Conservation (phyloP, 106 monocot species). For the Dioscorea zingiberensis region DNA sequence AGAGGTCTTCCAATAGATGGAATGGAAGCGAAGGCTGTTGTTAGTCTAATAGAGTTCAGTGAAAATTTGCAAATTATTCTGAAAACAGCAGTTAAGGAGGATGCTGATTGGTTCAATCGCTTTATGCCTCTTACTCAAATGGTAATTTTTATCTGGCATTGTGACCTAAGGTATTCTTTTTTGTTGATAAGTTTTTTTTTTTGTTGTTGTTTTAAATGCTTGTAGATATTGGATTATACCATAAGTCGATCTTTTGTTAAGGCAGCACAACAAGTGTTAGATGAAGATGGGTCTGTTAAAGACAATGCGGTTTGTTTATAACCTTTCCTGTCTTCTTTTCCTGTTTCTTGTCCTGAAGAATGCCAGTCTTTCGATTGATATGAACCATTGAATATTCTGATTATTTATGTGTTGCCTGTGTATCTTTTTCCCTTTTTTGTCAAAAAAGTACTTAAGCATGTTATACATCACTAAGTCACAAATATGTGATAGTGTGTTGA, state of each 20-base stretch:
- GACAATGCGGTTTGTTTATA: slow-evolving; percentile 62
- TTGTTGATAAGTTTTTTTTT: background rate
- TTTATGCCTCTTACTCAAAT: slow-evolving; percentile 55
- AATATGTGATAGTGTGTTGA: too few species aligned
- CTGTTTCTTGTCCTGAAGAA: too few species aligned
- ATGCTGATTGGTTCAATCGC: slow-evolving; percentile 39
- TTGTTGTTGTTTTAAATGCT: background rate
- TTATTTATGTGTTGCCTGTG: too few species aligned
- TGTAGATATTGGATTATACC: slow-evolving; percentile 52
- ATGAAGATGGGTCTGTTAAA: slow-evolving; percentile 77
- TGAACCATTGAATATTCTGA: too few species aligned
- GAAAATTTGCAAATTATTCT: slow-evolving; percentile 59
- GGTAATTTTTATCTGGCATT: slow-evolving; percentile 26
- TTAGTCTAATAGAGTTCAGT: slow-evolving; percentile 46
- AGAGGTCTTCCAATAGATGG: slow-evolving; percentile 50
- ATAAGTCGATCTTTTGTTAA: slow-evolving; percentile 50
- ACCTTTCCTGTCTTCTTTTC: too few species aligned
- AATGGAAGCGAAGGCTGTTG: slow-evolving; percentile 61
- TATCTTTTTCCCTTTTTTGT: too few species aligned
- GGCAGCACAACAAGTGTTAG: slow-evolving; percentile 54
- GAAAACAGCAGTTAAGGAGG: slow-evolving; percentile 56
- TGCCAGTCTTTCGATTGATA: too few species aligned
- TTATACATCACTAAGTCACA: too few species aligned
- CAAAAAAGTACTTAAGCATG: too few species aligned
- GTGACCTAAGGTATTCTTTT: background rate